Evolutionary conservation across 1,139 yeast genomes (phyloP), one percentile per base, ranked within the genome.

Genomic region (Wickerhamomyces sp.): DNA sequence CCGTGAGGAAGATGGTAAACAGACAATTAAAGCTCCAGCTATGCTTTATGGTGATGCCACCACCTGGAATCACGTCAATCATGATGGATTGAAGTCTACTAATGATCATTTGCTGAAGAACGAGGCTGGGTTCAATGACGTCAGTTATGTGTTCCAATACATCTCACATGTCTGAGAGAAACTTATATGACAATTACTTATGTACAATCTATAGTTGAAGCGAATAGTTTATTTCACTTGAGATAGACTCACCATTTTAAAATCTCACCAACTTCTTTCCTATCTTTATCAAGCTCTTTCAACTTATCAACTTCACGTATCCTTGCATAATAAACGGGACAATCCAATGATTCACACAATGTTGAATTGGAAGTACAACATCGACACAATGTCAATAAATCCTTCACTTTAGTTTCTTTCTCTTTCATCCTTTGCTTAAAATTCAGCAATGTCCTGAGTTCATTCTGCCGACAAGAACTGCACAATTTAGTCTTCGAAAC

Each of bases 11-110:
- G 69, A 69, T 12, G 82, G 78, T 0, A 78, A 75, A 26, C 98
- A 91, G 61, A 45, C 62, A 24, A 54, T 67, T 10, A 78, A 73
- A 47, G 72, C 96, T 0, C 78, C 83, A 0, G 95, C 95, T 1
- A 88, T 91, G 95, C 66, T 91, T 27, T 93, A 93, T 54, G 99
- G 99, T 45, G 99, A 93, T 60, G 86, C 97, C 0, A 91, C 96
- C 0, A 81, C 96, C 0, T 91, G 99, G 99, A 89, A 91, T 56
- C 99, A 91, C 61, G 70, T 85, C 42, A 72, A 80, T 39, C 85
- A 73, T 42, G 69, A 62, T 4, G 75, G 74, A 2, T 65, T 91
- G 51, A 63, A 59, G 16, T 60, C 62, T 25, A 86, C 89, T 28
- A 85, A 88, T 51, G 98, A 91, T 55, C 69, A 75, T 38, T 64